Evolutionary conservation across 805 yeast genomes (phyloP).

Genomic region (Yarrowia sp.): DNA sequence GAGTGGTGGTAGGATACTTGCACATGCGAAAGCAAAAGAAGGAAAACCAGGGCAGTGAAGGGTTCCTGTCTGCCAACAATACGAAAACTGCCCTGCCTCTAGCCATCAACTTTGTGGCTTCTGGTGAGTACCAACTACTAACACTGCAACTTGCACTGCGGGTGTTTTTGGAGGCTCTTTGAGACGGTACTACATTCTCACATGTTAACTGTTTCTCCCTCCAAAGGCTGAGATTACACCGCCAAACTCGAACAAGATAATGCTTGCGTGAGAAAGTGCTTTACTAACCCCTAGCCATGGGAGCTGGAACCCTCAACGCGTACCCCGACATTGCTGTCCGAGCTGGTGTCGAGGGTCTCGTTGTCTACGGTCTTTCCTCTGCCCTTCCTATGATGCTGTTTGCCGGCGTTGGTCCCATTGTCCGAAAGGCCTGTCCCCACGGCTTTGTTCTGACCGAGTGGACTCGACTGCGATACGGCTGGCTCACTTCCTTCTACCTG

Average conservation of each 20-base stretch:
- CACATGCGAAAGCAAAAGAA: slow-evolving; percentile 54
- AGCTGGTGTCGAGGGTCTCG: slow-evolving; percentile 84
- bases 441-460: slow-evolving; percentile 94
- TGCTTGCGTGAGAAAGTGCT: slow-evolving; percentile 78
- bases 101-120: slow-evolving; percentile 87
- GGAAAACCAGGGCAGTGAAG: slow-evolving; percentile 41
- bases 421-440: slow-evolving; percentile 79
- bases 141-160: slow-evolving; percentile 49
- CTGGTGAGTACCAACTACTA: slow-evolving; percentile 65
- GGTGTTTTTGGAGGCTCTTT: slow-evolving; percentile 51
- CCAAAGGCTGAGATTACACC: slow-evolving; percentile 72
- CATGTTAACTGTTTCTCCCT: slow-evolving; percentile 21
- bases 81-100: slow-evolving; percentile 73
- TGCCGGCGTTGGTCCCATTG: slow-evolving; percentile 80
- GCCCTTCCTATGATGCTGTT: slow-evolving; percentile 86
- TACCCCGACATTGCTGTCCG: slow-evolving; percentile 86
- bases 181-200: neutral
- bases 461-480: slow-evolving; percentile 86
- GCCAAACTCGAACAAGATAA: slow-evolving; percentile 82
- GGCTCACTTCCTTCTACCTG: slow-evolving; percentile 71
- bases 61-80: slow-evolving; percentile 79
- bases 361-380: slow-evolving; percentile 80
- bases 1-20: slow-evolving; percentile 66
- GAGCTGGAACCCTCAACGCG: slow-evolving; percentile 85
- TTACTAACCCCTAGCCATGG: slow-evolving; percentile 63